A percentile compares a stretch with the other conserved stretches of the same genome.
Conservation (phyloP, 176 grass and related monocot species). For the Zoysia pacifica region DNA sequence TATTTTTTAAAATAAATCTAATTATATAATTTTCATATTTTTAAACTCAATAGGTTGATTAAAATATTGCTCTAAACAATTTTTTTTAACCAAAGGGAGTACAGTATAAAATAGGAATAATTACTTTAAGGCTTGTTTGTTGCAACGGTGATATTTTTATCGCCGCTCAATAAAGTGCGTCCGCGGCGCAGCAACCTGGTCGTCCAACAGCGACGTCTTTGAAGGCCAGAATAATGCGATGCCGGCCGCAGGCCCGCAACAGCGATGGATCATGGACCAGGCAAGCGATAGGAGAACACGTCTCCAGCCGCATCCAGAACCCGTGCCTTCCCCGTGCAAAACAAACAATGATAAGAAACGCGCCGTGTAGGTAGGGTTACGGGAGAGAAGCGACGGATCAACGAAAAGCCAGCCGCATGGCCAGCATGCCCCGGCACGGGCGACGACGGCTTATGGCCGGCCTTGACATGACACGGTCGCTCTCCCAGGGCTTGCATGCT, state of each 20-base stretch:
- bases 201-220: conserved; percentile 1
- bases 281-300: neutral
- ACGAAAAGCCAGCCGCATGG: neutral
- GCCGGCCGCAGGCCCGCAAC: too few relatives aligned
- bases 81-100: too few relatives aligned
- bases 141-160: neutral
- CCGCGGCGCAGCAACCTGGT: neutral
- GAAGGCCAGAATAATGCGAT: neutral
- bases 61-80: too few relatives aligned
- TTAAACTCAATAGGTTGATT: too few relatives aligned
- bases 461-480: neutral
- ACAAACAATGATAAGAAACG: conserved; percentile 13
- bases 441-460: neutral
- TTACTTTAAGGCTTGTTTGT: neutral
- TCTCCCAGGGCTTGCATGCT: neutral
- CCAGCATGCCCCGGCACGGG: neutral
- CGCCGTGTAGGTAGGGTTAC: neutral
- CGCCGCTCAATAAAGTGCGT: neutral
- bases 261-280: neutral
- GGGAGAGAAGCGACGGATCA: conserved; percentile 5
- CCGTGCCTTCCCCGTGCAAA: neutral
- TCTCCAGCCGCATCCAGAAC: neutral
- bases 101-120: too few relatives aligned
- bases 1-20: too few relatives aligned
- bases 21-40: too few relatives aligned